Conservation (phyloP, 2,329 filamentous ascomycete genomes). For the Polychaeton citri region DNA sequence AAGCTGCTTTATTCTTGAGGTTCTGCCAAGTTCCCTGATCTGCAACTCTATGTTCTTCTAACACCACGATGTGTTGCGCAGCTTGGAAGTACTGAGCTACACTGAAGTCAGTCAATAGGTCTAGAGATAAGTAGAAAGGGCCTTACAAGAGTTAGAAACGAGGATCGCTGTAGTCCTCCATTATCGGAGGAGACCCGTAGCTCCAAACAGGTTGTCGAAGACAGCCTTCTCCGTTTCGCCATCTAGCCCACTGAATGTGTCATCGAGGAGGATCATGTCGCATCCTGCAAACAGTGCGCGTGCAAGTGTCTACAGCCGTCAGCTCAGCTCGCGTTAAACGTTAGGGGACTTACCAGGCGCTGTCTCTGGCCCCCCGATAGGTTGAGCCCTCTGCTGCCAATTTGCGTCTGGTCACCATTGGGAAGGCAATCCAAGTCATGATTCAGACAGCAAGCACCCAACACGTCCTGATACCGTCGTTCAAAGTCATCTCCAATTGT, state of each 20-base stretch:
- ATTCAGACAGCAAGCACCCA: not conserved
- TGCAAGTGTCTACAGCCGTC: not conserved
- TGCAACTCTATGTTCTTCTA: not conserved
- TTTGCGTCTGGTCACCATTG: conserved; percentile 67
- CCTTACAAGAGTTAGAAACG: conserved; percentile 1
- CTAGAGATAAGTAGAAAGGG: not conserved
- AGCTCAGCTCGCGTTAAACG: not conserved
- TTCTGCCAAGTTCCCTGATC: not conserved
- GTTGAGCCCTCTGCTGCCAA: conserved; percentile 75
- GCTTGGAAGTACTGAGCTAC: not conserved
- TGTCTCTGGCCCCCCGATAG: conserved; percentile 74
- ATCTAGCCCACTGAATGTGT: conserved; percentile 1
- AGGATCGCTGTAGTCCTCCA: not conserved
- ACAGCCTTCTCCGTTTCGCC: not conserved
- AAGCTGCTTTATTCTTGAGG: not conserved
- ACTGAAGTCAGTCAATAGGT: not conserved
- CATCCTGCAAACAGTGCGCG: conserved; percentile 1
- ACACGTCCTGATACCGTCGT: not conserved
- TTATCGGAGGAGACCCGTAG: not conserved
- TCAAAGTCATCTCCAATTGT: not conserved
- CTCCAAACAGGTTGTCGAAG: conserved; percentile 1
- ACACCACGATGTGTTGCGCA: not conserved
- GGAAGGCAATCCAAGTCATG: conserved; percentile 66
- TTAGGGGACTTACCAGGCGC: conserved; percentile 42
- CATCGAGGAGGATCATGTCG: not conserved